These are phyloP conservation scores for Daldinia loculata DNA, from an alignment of 495 filamentous ascomycete species.

Conservation along the genomic window DNA sequence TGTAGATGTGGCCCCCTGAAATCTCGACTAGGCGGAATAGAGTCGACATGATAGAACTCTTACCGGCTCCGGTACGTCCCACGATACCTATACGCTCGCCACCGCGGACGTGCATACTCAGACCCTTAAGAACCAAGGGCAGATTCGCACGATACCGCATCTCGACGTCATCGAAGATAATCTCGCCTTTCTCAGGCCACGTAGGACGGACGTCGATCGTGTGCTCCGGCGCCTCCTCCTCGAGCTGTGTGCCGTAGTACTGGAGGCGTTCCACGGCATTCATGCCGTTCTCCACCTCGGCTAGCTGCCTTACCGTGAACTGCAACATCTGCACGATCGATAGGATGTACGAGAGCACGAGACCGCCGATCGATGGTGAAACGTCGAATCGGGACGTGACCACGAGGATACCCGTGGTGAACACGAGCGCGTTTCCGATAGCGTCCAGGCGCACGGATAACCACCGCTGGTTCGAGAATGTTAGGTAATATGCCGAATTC, in stretches of 20 bases:
- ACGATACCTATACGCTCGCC: conserved; percentile 95
- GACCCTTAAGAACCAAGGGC: conserved; percentile 81
- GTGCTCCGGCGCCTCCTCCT: conserved; percentile 86
- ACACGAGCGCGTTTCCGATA: conserved; percentile 82
- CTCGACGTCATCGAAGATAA: conserved; percentile 82
- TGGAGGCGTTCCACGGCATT: conserved; percentile 93
- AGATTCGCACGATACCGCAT: conserved; percentile 90
- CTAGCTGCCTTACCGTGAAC: conserved; percentile 91
- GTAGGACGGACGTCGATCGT: conserved; percentile 68
- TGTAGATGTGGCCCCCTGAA: conserved; percentile 81
- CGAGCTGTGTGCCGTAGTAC: conserved; percentile 87
- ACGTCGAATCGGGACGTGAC: conserved; percentile 93
- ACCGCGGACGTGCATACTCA: conserved; percentile 78
- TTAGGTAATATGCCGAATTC: conserved; percentile 93
- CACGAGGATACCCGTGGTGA: conserved; percentile 87
- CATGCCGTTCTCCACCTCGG: conserved; percentile 98
- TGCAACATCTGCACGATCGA: conserved; percentile 96
- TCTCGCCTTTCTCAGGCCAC: conserved; percentile 88
- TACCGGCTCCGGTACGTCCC: conserved; percentile 92
- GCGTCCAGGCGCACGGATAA: conserved; percentile 82
- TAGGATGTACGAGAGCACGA: conserved; percentile 92
- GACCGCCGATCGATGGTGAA: conserved; percentile 80
- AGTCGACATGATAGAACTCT: conserved; percentile 92
- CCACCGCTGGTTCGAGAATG: conserved; percentile 95
- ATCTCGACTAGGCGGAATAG: conserved; percentile 92